Evolutionary conservation across 179 eudicot species (phyloP), one percentile per base, ranked within the genome.

Genomic region (Silene vulgaris): DNA sequence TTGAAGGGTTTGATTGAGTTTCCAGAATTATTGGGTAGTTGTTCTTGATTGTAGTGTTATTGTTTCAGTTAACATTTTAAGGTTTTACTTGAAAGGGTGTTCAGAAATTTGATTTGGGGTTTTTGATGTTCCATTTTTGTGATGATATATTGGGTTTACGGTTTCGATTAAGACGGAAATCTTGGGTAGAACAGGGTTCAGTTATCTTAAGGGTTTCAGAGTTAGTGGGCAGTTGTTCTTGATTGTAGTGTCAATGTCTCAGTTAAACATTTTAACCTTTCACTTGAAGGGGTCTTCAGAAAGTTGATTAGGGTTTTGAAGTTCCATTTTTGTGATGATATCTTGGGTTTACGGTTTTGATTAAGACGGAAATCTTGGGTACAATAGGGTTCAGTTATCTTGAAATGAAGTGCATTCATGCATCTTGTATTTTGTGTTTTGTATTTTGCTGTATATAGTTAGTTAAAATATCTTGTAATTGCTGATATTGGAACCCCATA

Each of bases 381-480:
- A 70, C 16, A 26, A 6, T 71, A 2, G 21, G 19, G 72, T 43
- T 32, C 20, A 16, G 59, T 69, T 14, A 43, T 45, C 57, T 11
- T 40, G 73, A 52, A 43, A 43, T 11, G 57, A 20, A 43, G 19
- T 71, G 30, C 21, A 52, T 50, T 28, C 2, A 23, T 29, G 12
- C 6, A 11, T 56, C n/a, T 71, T 70, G 59, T 26, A 43, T 28
- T 71, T 26, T 26, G 9, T 14, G 3, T 71, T 54, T 71, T 48
- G 59, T 26, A 45, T 28, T 71, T 28, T 71, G 8, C 19, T 23
- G 64, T 29, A n/a, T n/a, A n/a, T n/a, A 16, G 14, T 28, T 14
- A 71, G 14, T 71, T 71, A 64, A n/a, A n/a, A 56, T 71, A 30
- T 56, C 16, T 56, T 52, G 37, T 70, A 32, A 35, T 13, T 69